Evolutionary conservation across 176 grass and related monocot species (phyloP), one percentile per base, ranked within the genome.

Genomic region (Lolium rigidum): DNA sequence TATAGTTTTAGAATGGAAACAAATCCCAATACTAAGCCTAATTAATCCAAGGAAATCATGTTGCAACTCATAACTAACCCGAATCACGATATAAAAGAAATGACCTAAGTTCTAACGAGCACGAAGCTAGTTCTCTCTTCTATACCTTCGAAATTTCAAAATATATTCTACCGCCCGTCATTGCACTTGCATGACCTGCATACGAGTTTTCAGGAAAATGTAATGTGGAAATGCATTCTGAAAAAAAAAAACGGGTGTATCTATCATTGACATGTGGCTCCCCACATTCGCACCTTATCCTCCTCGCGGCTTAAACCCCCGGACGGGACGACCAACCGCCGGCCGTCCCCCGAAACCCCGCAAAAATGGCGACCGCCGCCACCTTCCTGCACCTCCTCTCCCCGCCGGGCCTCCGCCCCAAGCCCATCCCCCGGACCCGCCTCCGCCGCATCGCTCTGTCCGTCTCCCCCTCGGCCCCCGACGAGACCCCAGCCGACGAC

Each of bases 401-500:
- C 56, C 58, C 78, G 10, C 72, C 80, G 44, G 67, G 37, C 70
- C 78, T 90, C 64, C 87, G 69, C 52, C 73, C 86, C 52, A 94
- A 70, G 59, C 46, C 87, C 71, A 44, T 60, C 7, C 80, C 47
- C 61, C 65, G 41, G 18, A 55, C 59, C 38, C 82, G 71, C 68
- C 52, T 64, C 54, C 80, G 78, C 73, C 75, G 73, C 37, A 35
- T 90, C 12, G 47, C 79, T 14, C 64, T 67, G 7, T 90, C 88
- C 83, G 48, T 87, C 56, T 88, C 87, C 20, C 92, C 92, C 14
- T 94, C 85, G 61, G 70, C 69, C 55, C 54, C 82, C 20, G 94
- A 92, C 44, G 87, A 97, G 83, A 81, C 57, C 58, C 92, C 90
- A 16, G 83, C 81, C 7, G 72, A 82, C 17, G 88, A 95, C 73